phyloP scores from a whole-genome alignment of 352 stramenopile genomes.

The Phytophthora crassamura region DNA sequence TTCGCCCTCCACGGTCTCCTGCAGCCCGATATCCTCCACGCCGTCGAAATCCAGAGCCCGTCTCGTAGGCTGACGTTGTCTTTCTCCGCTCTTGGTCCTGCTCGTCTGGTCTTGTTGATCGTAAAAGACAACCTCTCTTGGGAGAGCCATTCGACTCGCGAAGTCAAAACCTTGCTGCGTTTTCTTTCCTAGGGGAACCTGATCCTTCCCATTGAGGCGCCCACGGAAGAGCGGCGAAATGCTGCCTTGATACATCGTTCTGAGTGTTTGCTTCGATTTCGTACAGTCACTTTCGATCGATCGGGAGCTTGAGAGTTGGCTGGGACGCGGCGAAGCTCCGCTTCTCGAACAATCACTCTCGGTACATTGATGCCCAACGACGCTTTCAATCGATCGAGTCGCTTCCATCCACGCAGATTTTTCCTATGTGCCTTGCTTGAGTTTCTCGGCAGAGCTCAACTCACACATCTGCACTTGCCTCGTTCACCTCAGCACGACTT shows the following conservation, averaged over 20 bases:
- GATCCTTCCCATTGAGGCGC: background rate
- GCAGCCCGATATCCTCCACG: background rate
- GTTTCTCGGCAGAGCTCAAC: background rate
- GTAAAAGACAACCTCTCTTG: background rate
- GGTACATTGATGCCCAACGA: background rate
- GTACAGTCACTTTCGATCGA: background rate
- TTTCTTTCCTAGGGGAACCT: background rate
- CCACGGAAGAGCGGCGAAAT: background rate
- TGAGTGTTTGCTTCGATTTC: background rate
- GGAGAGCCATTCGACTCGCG: too few species aligned
- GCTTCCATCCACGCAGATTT: background rate
- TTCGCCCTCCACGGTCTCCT: conserved; percentile 26
- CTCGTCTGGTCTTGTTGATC: background rate
- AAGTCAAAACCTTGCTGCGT: conserved; percentile 5
- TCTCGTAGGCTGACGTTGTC: conserved; percentile 1
- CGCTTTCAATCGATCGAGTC: conserved; percentile 26
- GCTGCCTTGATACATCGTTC: background rate
- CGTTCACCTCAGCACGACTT: conserved; percentile 3
- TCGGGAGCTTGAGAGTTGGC: conserved; percentile 1
- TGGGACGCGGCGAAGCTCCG: conserved; percentile 12
- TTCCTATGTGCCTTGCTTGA: background rate
- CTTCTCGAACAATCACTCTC: conserved; percentile 10
- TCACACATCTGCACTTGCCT: conserved; percentile 31
- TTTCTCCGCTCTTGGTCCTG: background rate
- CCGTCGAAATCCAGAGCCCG: background rate